These are phyloP conservation scores for Penicillium turbatum DNA, from an alignment of 495 filamentous ascomycete species.

Conservation along the genomic window DNA sequence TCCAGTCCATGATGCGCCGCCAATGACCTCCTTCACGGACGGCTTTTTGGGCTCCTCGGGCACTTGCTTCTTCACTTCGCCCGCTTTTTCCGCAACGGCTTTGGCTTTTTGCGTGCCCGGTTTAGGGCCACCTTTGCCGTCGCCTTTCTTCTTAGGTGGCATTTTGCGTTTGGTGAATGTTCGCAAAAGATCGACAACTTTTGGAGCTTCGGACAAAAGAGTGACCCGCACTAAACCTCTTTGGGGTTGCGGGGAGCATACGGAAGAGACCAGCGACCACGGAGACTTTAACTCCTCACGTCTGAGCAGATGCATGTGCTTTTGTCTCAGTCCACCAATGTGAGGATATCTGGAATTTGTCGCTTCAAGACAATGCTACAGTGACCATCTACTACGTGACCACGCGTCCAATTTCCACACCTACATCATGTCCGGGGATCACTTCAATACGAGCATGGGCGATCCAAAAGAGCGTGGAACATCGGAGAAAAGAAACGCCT, in stretches of 20 bases:
- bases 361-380: background rate
- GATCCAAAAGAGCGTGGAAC: conserved; percentile 10
- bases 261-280: conserved; percentile 1
- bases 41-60: conserved; percentile 67
- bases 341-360: background rate
- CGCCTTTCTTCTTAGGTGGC: conserved; percentile 43
- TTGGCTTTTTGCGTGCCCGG: conserved; percentile 46
- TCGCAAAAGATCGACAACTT: conserved; percentile 5
- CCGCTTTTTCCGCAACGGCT: conserved; percentile 35
- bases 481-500: conserved; percentile 42
- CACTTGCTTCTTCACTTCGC: conserved; percentile 33
- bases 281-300: background rate
- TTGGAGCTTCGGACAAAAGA: conserved; percentile 13
- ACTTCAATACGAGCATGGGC: background rate
- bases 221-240: conserved; percentile 36
- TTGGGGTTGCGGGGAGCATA: conserved; percentile 29
- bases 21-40: conserved; percentile 81
- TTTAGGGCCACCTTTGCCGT: conserved; percentile 41
- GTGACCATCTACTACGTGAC: background rate
- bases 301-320: background rate
- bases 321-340: background rate
- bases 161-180: conserved; percentile 21
- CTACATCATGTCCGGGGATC: conserved; percentile 10
- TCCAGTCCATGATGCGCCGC: conserved; percentile 94
- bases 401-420: background rate